A percentile compares a stretch with the other conserved stretches of the same genome.
Conservation (phyloP, 495 filamentous ascomycete species). For the Penicillium egyptiacum region DNA sequence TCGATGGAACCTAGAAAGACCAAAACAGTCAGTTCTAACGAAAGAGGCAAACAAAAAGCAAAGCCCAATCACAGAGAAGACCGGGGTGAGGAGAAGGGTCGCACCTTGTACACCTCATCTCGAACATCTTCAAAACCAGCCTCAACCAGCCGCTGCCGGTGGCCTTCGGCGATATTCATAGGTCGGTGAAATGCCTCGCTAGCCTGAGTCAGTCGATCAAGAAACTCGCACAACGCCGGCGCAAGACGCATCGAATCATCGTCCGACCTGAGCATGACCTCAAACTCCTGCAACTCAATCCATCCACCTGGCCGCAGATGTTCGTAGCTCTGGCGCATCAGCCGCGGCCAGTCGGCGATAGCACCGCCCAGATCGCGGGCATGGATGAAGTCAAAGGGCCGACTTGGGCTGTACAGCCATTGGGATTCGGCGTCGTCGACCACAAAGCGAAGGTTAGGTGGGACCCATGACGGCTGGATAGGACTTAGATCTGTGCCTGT, state of each 20-base stretch:
- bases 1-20: slow-evolving; percentile 35
- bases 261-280: slow-evolving; percentile 42
- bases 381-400: slow-evolving; percentile 50
- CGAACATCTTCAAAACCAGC: slow-evolving; percentile 42
- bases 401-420: slow-evolving; percentile 47
- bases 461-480: slow-evolving; percentile 40
- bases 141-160: slow-evolving; percentile 33
- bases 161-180: slow-evolving; percentile 40
- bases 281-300: slow-evolving; percentile 56
- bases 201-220: slow-evolving; percentile 34
- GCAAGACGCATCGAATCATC: slow-evolving; percentile 39
- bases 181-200: slow-evolving; percentile 39
- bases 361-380: slow-evolving; percentile 48
- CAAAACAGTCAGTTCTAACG: background rate
- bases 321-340: slow-evolving; percentile 36
- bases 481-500: slow-evolving; percentile 35
- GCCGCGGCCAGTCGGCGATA: slow-evolving; percentile 46
- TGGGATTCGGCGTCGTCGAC: slow-evolving; percentile 51
- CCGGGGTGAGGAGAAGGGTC: slow-evolving; percentile 3
- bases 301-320: slow-evolving; percentile 55
- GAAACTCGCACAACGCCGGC: slow-evolving; percentile 33
- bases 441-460: slow-evolving; percentile 48
- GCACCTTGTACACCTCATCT: slow-evolving; percentile 46
- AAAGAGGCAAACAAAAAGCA: background rate
- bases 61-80: background rate